Percentiles rank a stretch among this genome's conserved stretches.
phyloP scores from a whole-genome alignment of 768 basidiomycete genomes.

The Amanita pseudoporphyria region DNA sequence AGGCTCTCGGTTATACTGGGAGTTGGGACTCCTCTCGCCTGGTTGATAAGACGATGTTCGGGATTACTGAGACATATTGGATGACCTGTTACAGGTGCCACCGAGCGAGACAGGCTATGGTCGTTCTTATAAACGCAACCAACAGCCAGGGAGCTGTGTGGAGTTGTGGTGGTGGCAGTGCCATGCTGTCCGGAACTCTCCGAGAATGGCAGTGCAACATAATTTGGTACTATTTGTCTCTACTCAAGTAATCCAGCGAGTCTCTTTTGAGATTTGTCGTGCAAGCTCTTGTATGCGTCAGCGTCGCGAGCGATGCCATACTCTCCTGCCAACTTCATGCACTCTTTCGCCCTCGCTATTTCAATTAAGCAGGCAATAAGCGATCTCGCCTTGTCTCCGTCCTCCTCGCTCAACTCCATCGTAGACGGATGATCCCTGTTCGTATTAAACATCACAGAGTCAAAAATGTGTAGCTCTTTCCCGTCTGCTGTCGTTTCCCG shows the following conservation, averaged over 20 bases:
- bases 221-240: no score
- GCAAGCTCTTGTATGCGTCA: slow-evolving; percentile 9
- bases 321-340: slow-evolving; percentile 11
- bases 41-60: no score
- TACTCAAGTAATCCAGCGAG: neutral
- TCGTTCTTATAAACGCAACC: no score
- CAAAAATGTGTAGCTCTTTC: slow-evolving; percentile 11
- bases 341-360: slow-evolving; percentile 14
- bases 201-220: no score
- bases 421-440: slow-evolving; percentile 18
- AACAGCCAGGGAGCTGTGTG: no score
- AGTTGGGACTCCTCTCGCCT: no score
- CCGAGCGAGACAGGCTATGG: no score
- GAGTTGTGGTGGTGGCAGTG: no score
- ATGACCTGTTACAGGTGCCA: no score
- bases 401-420: slow-evolving; percentile 14
- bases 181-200: no score
- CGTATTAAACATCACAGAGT: slow-evolving; percentile 14
- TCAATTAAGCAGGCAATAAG: slow-evolving; percentile 8
- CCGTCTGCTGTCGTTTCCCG: slow-evolving; percentile 9
- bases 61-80: no score
- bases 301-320: slow-evolving; percentile 11
- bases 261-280: slow-evolving; percentile 6
- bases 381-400: slow-evolving; percentile 11
- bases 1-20: no score